These are phyloP conservation scores for Cordyceps tenuipes DNA, from an alignment of 2,329 filamentous ascomycete genomes.

Conservation along the genomic window DNA sequence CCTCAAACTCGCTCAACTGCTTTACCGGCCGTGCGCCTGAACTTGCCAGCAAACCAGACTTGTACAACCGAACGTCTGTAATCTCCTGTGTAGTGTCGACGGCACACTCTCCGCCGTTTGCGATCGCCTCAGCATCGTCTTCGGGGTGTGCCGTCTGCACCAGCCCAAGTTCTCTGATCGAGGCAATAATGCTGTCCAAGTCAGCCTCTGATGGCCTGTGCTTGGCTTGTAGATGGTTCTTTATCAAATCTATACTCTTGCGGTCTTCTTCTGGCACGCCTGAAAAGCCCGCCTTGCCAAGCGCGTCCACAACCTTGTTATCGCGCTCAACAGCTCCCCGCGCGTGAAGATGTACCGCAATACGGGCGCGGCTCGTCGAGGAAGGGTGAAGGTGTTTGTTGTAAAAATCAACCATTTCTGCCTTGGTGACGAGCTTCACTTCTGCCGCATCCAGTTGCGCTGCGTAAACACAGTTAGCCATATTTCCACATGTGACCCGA, in stretches of 20 bases:
- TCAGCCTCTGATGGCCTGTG: slow-evolving; percentile 41
- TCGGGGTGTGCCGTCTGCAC: slow-evolving; percentile 27
- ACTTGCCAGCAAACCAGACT: slow-evolving; percentile 64
- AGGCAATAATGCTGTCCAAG: slow-evolving; percentile 38
- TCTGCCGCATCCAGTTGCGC: slow-evolving; percentile 68
- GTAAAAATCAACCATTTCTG: slow-evolving; percentile 75
- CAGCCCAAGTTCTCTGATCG: slow-evolving; percentile 35
- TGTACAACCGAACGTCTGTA: slow-evolving; percentile 71
- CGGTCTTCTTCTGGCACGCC: slow-evolving; percentile 33
- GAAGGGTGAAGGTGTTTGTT: slow-evolving; percentile 63
- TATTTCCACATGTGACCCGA: background rate
- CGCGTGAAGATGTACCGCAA: slow-evolving; percentile 75
- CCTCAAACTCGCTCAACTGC: slow-evolving; percentile 78
- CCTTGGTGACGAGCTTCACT: slow-evolving; percentile 67
- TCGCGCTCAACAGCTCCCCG: slow-evolving; percentile 47
- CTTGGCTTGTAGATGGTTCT: slow-evolving; percentile 40
- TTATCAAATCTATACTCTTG: slow-evolving; percentile 42
- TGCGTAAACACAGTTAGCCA: slow-evolving; percentile 25
- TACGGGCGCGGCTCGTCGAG: slow-evolving; percentile 68
- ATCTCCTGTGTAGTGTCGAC: slow-evolving; percentile 48
- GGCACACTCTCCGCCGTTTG: slow-evolving; percentile 38
- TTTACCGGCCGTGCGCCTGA: slow-evolving; percentile 63
- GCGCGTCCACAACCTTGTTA: slow-evolving; percentile 34
- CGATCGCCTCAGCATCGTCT: slow-evolving; percentile 25
- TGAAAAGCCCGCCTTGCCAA: slow-evolving; percentile 28